Percentiles rank a stretch among this genome's conserved stretches.
Conservation (phyloP, 164 flowering plant species). For the Tetrastigma voinierianum region DNA sequence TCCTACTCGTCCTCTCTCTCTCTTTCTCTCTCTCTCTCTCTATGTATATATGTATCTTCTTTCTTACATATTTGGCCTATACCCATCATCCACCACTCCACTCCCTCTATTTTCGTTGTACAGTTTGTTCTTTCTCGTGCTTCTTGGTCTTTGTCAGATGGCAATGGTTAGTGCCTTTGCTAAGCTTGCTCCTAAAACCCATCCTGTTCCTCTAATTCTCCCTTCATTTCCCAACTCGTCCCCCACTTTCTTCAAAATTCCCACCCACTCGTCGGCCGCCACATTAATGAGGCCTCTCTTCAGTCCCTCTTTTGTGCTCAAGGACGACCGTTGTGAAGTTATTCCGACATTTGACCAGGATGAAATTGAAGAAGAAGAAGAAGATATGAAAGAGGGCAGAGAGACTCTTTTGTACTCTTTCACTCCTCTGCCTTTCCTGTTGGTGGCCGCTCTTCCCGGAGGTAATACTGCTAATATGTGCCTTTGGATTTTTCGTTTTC, state of each 20-base stretch:
- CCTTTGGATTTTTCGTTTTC: background rate
- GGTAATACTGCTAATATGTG: conserved; percentile 30
- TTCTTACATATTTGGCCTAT: no score
- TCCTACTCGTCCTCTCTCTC: conserved; percentile 15
- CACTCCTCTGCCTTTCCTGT: conserved; percentile 52
- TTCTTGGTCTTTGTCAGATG: conserved; percentile 2
- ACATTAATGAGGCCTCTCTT: background rate
- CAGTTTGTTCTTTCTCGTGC: background rate
- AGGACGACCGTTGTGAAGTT: conserved; percentile 5
- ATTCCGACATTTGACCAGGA: conserved; percentile 8
- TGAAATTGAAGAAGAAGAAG: conserved; percentile 11
- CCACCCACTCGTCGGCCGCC: conserved; percentile 3
- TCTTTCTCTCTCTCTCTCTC: no score
- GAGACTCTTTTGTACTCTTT: conserved; percentile 56
- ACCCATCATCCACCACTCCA: background rate
- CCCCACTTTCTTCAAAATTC: background rate
- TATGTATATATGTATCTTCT: no score
- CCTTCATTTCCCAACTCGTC: background rate
- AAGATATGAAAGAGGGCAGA: conserved; percentile 9
- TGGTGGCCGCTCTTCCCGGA: conserved; percentile 78
- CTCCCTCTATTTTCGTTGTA: no score
- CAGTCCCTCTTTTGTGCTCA: conserved; percentile 9
- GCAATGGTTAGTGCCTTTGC: conserved; percentile 8
- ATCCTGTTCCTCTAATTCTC: background rate
- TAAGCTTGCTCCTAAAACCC: conserved; percentile 5